These are phyloP conservation scores for Teunomyces panamensis DNA, from an alignment of 805 yeast genomes.

Conservation along the genomic window DNA sequence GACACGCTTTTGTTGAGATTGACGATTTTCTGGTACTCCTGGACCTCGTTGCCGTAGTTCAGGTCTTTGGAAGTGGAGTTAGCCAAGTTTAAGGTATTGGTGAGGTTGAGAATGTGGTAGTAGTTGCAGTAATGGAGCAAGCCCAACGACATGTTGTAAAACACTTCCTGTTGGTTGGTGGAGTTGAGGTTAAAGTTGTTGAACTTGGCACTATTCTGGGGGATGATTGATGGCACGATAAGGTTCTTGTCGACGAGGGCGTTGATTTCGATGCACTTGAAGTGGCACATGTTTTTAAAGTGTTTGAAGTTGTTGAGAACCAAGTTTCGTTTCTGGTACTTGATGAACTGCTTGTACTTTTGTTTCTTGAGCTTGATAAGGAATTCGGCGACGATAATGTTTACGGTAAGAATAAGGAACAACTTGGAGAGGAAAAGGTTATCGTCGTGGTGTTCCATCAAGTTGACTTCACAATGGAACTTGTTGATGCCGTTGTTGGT, in stretches of 20 bases:
- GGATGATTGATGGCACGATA: conserved; percentile 16
- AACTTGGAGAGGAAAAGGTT: conserved; percentile 25
- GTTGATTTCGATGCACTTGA: conserved; percentile 27
- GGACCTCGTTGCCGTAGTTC: conserved; percentile 17
- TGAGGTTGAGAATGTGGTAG: conserved; percentile 26
- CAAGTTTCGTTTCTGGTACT: conserved; percentile 15
- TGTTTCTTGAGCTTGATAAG: conserved; percentile 27
- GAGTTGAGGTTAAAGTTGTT: conserved; percentile 12
- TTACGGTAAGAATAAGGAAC: conserved; percentile 23
- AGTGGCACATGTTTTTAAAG: conserved; percentile 23
- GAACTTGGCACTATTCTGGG: conserved; percentile 8
- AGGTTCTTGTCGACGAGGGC: conserved; percentile 20
- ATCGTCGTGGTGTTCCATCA: conserved; percentile 22
- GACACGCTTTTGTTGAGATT: conserved; percentile 28
- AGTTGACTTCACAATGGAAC: conserved; percentile 12
- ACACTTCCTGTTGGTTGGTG: conserved; percentile 23
- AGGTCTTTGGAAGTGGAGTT: conserved; percentile 9
- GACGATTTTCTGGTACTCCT: conserved; percentile 30
- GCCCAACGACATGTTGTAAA: conserved; percentile 28
- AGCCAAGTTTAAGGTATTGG: conserved; percentile 19
- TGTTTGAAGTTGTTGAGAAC: conserved; percentile 18
- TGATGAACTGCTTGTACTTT: conserved; percentile 19
- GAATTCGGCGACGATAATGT: conserved; percentile 27
- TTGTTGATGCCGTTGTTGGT: conserved; percentile 1
- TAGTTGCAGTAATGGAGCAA: conserved; percentile 29